Base-by-base conservation (phyloP, 108 stramenopile species). In the Skeletonema costatum region DNA sequence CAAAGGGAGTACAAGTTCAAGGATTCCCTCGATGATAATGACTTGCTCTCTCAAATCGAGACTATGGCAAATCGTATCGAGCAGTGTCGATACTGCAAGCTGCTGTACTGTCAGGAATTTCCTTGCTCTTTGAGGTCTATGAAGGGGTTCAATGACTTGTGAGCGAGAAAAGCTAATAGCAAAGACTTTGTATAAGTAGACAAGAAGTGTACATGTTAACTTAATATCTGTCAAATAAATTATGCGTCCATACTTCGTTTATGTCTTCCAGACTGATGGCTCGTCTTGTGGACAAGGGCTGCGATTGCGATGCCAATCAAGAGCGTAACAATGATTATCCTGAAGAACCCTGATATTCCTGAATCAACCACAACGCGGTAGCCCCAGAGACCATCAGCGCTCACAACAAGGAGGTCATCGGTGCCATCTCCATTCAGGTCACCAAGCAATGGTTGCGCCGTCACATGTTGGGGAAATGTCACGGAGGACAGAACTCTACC, bases 361-460 rank as follows among this genome's bases (percentile, higher is more conserved):
- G 84, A 69, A n/a, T 70, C 74, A 9, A 93, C 82, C 16, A 74
- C 31, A n/a, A 96, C 68, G 17, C 83, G 85, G 63, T 89, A 96
- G n/a, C 92, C 95, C 92, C 90, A 96, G 19, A 96, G 68, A 7
- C 86, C 95, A 83, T 93, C 89, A 58, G 68, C 63, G 50, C 87
- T 92, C 11, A 77, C 62, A 39, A 93, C 78, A 17, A 92, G 64
- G 9, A 96, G 77, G 80, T 96, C 95, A 46, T 90, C 81, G 4
- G 91, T 91, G 10, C 92, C 95, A 77, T 96, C 95, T 35, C 95
- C 95, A 74, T 82, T 88, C 39, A 93, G 62, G 76, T 96, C 95
- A 12, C 73, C 86, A 21, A 93, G 58, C 29, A 93, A 60, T 8
- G 95, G 95, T 63, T 76, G 74, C 16, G 70, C 41, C 11, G 71